Conservation (phyloP, 495 filamentous ascomycete genomes). For the Alectoria sarmentosa region DNA sequence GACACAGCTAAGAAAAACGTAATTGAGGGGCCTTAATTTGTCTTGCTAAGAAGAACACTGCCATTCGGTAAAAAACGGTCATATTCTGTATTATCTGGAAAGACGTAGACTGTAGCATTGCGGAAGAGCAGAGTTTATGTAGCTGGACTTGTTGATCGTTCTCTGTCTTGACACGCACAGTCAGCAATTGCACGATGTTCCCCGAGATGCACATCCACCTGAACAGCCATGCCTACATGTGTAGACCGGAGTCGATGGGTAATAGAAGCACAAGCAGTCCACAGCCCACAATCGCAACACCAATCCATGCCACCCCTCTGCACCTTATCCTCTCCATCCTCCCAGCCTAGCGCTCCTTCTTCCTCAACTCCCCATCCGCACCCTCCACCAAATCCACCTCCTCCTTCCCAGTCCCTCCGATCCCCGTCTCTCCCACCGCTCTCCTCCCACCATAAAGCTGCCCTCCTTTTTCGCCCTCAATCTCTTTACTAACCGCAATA, state of each 20-base stretch:
- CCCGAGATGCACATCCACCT: neutral
- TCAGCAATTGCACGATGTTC: neutral
- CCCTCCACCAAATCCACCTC: constrained; percentile 23
- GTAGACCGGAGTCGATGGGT: neutral
- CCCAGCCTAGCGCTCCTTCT: constrained; percentile 9
- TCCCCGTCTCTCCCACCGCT: constrained; percentile 53
- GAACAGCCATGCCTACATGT: neutral
- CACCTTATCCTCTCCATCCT: neutral
- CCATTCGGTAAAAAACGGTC: neutral
- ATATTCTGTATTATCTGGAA: neutral
- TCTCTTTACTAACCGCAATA: constrained; percentile 56
- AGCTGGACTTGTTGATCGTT: neutral
- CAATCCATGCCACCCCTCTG: neutral
- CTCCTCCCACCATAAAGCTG: constrained; percentile 78
- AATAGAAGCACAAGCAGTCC: neutral
- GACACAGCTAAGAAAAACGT: neutral
- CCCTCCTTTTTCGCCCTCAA: constrained; percentile 44
- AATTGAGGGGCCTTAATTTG: neutral
- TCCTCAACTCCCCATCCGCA: constrained; percentile 23
- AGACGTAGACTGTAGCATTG: neutral
- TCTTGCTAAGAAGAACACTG: neutral
- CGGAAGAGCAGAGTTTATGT: neutral
- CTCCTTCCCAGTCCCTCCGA: constrained; percentile 35
- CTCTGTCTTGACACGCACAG: neutral
- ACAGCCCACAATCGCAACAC: neutral